Base-by-base conservation (phyloP, 1,284 basidiomycete species). In the Grifola frondosa region DNA sequence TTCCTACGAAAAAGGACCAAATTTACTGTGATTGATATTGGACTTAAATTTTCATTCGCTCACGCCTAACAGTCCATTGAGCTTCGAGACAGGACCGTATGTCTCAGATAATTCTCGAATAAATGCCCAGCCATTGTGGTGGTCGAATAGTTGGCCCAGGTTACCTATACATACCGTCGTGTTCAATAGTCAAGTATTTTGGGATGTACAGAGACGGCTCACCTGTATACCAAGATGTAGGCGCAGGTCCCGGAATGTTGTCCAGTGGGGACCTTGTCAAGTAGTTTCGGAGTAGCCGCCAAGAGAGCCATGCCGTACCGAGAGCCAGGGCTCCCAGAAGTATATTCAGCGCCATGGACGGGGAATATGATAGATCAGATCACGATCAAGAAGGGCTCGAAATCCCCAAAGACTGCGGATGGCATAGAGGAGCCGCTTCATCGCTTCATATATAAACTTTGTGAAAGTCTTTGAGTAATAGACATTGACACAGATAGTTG, bases 61-160 rank as follows among this genome's bases (percentile, higher is more conserved):
- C 41, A 63, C 61, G 1, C 60, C 59, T 13, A 61, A 48, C 11
- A 59, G 37, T 3, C 49, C 48, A 21, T 56, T 31, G 8, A 63
- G 23, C 20, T 42, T 55, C 11, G 43, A 31, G 11, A 52, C 47
- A 5, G 44, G 33, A 6, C 56, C 57, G 23, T 57, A 62, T 3
- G 46, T 50, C n/a, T 49, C 48, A 6, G 30, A 34, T 6, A 57
- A 20, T 7, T 52, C 38, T 23, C 47, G 30, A 20, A 56, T 30
- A 31, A 60, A 62, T 9, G 35, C 48, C 56, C 55, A 61, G 4
- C 40, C 56, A 24, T 58, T 29, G 9, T 32, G 42, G 33, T 8
- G 41, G 43, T 17, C 50, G 31, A 42, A 46, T 9, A 57, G 13
- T 23, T 51, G 44, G 4, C 36, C 24, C 15, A 55, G 26, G 31